Evolutionary conservation across 345 rosid genomes (phyloP), one percentile per base, ranked within the genome.

Genomic region (Combretum micranthum): DNA sequence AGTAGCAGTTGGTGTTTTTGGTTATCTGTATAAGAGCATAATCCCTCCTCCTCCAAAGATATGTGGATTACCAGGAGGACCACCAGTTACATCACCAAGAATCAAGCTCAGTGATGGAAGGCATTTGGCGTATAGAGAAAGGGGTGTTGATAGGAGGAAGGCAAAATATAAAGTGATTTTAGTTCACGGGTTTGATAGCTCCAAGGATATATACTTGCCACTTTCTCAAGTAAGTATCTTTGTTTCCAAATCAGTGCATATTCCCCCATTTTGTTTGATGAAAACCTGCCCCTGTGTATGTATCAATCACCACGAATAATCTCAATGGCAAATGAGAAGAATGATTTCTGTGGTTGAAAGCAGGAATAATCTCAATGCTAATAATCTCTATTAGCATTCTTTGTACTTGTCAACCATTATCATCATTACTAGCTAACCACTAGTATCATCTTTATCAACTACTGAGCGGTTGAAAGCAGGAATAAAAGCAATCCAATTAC

Each of bases 151-250:
- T 2, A 71, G 62, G 59, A 63, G 65, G 11, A 50, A 4, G 6
- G 74, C 83, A 11, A 70, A 68, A 53, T 58, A 61, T 47, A 72
- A 62, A 64, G 63, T 75, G 15, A 25, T 75, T 23, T 65, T 64
- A 15, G 64, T 79, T 42, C 83, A 79, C 57, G 83, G 80, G 20
- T 79, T 75, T 47, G 73, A 78, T 64, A 70, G 67, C 64, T 75
- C 70, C 69, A 75, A 75, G 73, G 73, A 62, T 63, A n/a, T 71
- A 3, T 64, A 71, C 52, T 53, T 69, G 63, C 75, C 75, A 3
- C 44, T 74, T 13, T 59, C 78, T 47, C 72, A 47, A 55, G 70
- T 72, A 72, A 45, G 47, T 8, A 20, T 21, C 10, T n/a, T 49
- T 49, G 18, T 6, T 18, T 11, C 39, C 39, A 32, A 11, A 9